These are phyloP conservation scores for Fusarium anthophilum DNA, from an alignment of 2,329 filamentous ascomycete species.

Conservation along the genomic window DNA sequence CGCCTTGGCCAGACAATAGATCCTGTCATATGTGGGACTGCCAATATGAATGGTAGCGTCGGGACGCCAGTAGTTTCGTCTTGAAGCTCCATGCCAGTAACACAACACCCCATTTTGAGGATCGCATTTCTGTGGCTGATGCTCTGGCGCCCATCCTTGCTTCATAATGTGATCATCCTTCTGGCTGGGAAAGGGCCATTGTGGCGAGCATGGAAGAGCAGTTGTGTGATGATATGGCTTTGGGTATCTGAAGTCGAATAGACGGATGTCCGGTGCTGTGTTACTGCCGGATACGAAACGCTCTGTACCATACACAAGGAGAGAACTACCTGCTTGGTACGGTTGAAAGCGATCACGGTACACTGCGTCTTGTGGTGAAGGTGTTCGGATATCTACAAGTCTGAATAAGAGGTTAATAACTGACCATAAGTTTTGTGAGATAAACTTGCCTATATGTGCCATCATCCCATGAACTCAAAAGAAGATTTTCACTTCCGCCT, in stretches of 20 bases:
- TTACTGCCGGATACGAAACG: conserved; percentile 62
- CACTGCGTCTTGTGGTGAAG: conserved; percentile 56
- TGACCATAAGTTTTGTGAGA: not conserved
- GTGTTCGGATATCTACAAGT: conserved; percentile 61
- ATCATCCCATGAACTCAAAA: conserved; percentile 64
- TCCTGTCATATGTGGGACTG: conserved; percentile 42
- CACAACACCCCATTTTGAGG: conserved; percentile 48
- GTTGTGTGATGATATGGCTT: conserved; percentile 60
- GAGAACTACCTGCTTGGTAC: conserved; percentile 55
- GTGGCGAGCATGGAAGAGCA: conserved; percentile 55
- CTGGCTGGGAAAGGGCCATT: conserved; percentile 47
- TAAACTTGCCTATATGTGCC: conserved; percentile 54
- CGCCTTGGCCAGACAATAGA: conserved; percentile 60
- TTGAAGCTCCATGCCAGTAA: conserved; percentile 59
- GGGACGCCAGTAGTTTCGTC: conserved; percentile 56
- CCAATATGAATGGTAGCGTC: conserved; percentile 60
- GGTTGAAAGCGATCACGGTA: conserved; percentile 65
- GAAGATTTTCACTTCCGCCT: conserved; percentile 50
- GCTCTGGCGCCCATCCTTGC: conserved; percentile 16
- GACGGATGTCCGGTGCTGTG: conserved; percentile 54
- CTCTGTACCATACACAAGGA: conserved; percentile 61
- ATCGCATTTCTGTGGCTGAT: conserved; percentile 47
- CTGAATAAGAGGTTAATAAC: conserved; percentile 30
- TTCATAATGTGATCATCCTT: conserved; percentile 22
- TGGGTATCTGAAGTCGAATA: conserved; percentile 65